Conservation (phyloP, 1,284 basidiomycete species). For the Apiotrichum laibachii region DNA sequence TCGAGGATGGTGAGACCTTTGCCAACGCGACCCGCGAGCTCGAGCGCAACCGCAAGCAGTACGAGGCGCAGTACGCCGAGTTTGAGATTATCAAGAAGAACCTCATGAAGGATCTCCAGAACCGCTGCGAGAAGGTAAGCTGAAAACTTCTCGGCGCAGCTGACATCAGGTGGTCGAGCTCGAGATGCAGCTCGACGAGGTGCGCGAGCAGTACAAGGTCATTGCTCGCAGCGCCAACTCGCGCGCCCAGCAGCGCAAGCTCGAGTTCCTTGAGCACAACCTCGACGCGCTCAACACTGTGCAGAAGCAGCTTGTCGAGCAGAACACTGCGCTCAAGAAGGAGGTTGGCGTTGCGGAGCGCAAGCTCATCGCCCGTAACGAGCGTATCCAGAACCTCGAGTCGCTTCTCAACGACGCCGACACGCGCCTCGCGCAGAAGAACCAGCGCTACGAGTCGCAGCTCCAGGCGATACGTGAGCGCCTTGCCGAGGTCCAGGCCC, state of each 20-base stretch:
- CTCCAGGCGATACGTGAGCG: conserved; percentile 86
- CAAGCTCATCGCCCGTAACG: conserved; percentile 91
- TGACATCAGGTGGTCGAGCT: conserved; percentile 85
- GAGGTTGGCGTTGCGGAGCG: conserved; percentile 96
- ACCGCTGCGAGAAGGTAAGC: conserved; percentile 94
- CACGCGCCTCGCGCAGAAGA: conserved; percentile 81
- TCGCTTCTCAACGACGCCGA: conserved; percentile 88
- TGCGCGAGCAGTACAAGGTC: conserved; percentile 98
- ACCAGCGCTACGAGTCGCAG: conserved; percentile 93
- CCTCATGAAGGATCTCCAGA: conserved; percentile 96
- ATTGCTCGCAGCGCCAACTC: conserved; percentile 97
- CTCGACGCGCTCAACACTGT: conserved; percentile 92
- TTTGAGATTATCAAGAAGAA: conserved; percentile 99
- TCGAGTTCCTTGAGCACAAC: conserved; percentile 97
- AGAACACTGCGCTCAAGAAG: conserved; percentile 96
- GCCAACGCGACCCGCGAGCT: conserved; percentile 96
- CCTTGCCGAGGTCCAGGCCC: conserved; percentile 80
- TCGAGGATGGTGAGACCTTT: conserved; percentile 92
- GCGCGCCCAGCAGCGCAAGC: conserved; percentile 98
- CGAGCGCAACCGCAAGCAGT: conserved; percentile 92
- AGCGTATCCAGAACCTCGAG: conserved; percentile 95
- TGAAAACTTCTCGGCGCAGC: not conserved
- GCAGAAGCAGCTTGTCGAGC: conserved; percentile 99
- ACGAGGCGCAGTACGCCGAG: conserved; percentile 94
- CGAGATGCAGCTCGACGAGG: conserved; percentile 97